Conservation (phyloP, 345 rosid species). For the Acer negundo region DNA sequence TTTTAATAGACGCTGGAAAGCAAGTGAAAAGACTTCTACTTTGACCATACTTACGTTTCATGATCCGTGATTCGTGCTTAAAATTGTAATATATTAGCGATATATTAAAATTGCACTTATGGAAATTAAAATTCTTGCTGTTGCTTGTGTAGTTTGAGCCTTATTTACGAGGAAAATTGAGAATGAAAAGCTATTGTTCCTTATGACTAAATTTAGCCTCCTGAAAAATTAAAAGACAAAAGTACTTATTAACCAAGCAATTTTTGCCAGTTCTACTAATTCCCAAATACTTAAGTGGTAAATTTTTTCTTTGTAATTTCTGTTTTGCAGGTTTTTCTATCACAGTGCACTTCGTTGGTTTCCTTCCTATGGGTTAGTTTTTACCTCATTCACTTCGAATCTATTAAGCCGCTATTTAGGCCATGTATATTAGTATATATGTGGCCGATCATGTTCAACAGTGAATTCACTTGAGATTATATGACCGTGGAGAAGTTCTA, state of each 20-base stretch:
- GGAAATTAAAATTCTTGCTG: background rate
- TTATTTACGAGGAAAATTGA: background rate
- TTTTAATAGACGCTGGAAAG: constrained; percentile 92
- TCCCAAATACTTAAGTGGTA: constrained; percentile 6
- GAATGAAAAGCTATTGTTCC: background rate
- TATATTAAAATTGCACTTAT: background rate
- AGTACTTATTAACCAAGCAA: constrained; percentile 4
- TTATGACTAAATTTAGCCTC: background rate
- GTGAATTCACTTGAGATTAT: background rate
- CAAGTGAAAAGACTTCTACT: constrained; percentile 44
- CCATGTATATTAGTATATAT: background rate
- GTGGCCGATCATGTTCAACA: background rate
- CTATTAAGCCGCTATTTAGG: background rate
- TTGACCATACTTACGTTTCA: background rate
- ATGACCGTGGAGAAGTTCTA: background rate
- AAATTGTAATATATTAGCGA: background rate
- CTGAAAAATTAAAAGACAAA: background rate
- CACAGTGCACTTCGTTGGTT: constrained; percentile 92
- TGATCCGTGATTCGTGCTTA: background rate
- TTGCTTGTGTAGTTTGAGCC: background rate
- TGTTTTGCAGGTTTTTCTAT: constrained; percentile 78
- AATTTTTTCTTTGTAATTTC: constrained; percentile 6
- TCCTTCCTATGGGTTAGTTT: constrained; percentile 75
- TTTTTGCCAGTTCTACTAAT: background rate
- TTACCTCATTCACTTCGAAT: constrained; percentile 5